Percentiles rank a stretch among this genome's conserved stretches.
Evolutionary conservation across 306 rosid genomes (phyloP).

Genomic region (Cucumis cinereus): DNA sequence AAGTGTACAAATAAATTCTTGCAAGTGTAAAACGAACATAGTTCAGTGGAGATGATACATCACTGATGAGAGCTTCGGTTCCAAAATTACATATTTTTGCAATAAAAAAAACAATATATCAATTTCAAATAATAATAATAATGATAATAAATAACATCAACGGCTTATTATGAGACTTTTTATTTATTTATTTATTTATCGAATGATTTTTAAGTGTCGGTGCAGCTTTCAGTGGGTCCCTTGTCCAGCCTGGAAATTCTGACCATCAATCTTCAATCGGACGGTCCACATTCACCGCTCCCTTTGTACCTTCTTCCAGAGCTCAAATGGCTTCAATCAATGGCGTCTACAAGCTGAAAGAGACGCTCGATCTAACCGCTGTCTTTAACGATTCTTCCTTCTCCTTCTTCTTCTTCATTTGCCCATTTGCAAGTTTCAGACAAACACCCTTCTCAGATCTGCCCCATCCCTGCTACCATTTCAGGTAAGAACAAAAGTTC

Average conservation of each 20-base stretch:
- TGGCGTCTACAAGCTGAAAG: not conserved
- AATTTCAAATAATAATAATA: no score
- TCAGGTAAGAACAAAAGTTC: not conserved
- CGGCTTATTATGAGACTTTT: no score
- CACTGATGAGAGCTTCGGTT: no score
- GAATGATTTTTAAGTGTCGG: conserved; percentile 3
- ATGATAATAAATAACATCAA: no score
- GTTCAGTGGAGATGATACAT: no score
- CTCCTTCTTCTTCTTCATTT: not conserved
- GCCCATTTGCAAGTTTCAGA: not conserved
- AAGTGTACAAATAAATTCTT: no score
- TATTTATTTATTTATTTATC: not conserved
- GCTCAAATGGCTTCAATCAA: conserved; percentile 4
- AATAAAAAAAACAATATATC: no score
- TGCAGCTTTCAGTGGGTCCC: conserved; percentile 6
- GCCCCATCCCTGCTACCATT: not conserved
- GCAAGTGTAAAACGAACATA: no score
- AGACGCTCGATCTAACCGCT: conserved; percentile 18
- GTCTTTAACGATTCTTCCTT: not conserved
- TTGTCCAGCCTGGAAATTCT: conserved; percentile 27
- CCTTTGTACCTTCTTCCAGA: not conserved
- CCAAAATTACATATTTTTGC: no score
- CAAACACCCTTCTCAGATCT: conserved; percentile 8
- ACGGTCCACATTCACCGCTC: conserved; percentile 3
- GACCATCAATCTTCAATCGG: not conserved